These are phyloP conservation scores for Tylopilus cervinicoccineus DNA, from an alignment of 768 basidiomycete species.

Conservation along the genomic window DNA sequence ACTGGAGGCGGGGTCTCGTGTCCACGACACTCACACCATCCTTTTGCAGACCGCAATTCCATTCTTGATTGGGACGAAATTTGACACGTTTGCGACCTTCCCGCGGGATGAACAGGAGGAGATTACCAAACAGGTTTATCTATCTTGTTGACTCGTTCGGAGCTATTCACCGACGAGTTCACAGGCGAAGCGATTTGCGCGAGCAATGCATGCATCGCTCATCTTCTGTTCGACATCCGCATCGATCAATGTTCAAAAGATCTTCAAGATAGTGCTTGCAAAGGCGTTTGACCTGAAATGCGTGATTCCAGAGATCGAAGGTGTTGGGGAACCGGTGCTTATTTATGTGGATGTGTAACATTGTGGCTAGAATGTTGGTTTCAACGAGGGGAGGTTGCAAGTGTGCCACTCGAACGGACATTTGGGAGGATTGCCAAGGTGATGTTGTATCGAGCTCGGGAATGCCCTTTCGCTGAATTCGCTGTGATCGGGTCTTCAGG, in stretches of 20 bases:
- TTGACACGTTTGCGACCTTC: slow-evolving; percentile 94
- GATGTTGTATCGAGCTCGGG: slow-evolving; percentile 24
- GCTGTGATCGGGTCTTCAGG: slow-evolving; percentile 12
- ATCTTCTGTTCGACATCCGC: slow-evolving; percentile 99
- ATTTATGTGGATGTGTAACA: slow-evolving; percentile 75
- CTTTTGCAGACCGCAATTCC: slow-evolving; percentile 87
- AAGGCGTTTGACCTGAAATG: slow-evolving; percentile 99
- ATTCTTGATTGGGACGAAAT: slow-evolving; percentile 98
- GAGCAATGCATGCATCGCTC: slow-evolving; percentile 99
- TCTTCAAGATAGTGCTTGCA: slow-evolving; percentile 95
- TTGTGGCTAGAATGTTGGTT: slow-evolving; percentile 25
- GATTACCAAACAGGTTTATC: slow-evolving; percentile 89
- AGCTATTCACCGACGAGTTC: slow-evolving; percentile 6
- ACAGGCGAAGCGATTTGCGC: slow-evolving; percentile 95
- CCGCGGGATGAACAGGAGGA: slow-evolving; percentile 98
- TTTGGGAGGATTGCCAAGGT: slow-evolving; percentile 22
- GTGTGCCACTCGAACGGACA: slow-evolving; percentile 14
- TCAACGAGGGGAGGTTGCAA: slow-evolving; percentile 13
- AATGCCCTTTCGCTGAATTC: slow-evolving; percentile 18
- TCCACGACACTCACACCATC: slow-evolving; percentile 12
- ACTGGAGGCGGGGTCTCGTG: slow-evolving; percentile 3
- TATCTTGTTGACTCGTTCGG: slow-evolving; percentile 3
- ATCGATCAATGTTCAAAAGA: slow-evolving; percentile 99
- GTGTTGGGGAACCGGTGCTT: slow-evolving; percentile 92
- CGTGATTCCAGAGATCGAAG: slow-evolving; percentile 96